Conservation (phyloP, 1,139 yeast genomes). For the Entelexis sorbosivorans region DNA sequence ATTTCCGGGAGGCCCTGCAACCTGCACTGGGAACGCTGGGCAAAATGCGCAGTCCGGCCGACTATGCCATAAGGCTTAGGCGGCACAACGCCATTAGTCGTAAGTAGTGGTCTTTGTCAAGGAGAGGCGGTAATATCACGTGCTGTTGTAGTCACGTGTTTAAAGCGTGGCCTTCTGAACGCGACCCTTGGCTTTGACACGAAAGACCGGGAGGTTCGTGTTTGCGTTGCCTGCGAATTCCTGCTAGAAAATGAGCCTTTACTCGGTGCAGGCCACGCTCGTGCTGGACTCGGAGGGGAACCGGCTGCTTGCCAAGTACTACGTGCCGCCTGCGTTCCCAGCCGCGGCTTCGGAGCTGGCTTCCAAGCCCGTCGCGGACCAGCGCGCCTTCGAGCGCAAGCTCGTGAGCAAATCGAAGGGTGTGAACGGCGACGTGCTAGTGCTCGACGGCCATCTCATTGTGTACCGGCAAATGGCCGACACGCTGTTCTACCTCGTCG, state of each 20-base stretch:
- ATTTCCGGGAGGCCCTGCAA: conserved; percentile 14
- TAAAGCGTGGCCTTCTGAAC: background rate
- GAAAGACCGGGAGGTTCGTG: background rate
- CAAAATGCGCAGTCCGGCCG: background rate
- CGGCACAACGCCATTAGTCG: no score
- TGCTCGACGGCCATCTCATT: conserved; percentile 67
- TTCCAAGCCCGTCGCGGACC: conserved; percentile 41
- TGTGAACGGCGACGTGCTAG: conserved; percentile 66
- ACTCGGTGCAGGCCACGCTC: conserved; percentile 65
- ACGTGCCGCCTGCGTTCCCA: conserved; percentile 46
- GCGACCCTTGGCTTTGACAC: no score
- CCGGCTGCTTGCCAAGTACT: conserved; percentile 77
- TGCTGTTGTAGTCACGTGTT: background rate
- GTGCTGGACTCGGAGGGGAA: conserved; percentile 75
- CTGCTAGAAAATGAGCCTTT: conserved; percentile 33
- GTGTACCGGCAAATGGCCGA: conserved; percentile 70
- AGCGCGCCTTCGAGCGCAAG: conserved; percentile 62
- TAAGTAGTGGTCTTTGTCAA: no score
- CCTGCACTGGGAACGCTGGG: background rate
- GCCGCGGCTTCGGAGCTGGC: conserved; percentile 25
- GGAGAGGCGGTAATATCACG: background rate
- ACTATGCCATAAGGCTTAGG: no score
- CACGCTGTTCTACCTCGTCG: conserved; percentile 58
- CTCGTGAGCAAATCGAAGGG: conserved; percentile 67
- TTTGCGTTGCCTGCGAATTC: background rate